Conservation (phyloP, 2,329 filamentous ascomycete genomes). For the Dactylellina parvicollis region DNA sequence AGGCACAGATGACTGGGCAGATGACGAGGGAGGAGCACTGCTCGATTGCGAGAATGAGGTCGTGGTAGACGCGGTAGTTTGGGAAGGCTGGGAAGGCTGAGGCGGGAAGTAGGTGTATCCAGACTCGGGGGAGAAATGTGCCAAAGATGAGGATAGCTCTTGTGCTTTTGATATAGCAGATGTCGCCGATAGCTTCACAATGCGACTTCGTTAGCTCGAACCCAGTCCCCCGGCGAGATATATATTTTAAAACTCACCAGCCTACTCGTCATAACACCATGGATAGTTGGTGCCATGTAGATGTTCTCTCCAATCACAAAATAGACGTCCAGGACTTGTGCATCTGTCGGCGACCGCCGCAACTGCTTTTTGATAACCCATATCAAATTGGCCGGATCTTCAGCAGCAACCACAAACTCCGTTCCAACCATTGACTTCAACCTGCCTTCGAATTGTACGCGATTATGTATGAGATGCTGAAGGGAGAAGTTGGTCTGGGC, state of each 20-base stretch:
- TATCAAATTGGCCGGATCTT: constrained; percentile 71
- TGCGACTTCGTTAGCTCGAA: constrained; percentile 19
- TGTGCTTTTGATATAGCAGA: constrained; percentile 59
- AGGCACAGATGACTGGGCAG: constrained; percentile 28
- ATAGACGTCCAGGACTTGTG: constrained; percentile 69
- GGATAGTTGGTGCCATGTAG: constrained; percentile 72
- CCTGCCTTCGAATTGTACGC: constrained; percentile 72
- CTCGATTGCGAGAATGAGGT: constrained; percentile 45
- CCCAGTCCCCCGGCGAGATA: constrained; percentile 39
- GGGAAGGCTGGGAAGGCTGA: constrained; percentile 38
- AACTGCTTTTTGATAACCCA: constrained; percentile 77
- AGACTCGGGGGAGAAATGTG: constrained; percentile 66
- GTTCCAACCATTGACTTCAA: constrained; percentile 73
- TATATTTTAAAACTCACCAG: constrained; percentile 63
- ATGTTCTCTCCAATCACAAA: constrained; percentile 74
- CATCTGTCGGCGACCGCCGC: constrained; percentile 61
- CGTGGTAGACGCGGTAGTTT: constrained; percentile 22
- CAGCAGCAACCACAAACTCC: constrained; percentile 74
- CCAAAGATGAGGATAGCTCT: constrained; percentile 56
- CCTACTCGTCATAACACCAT: constrained; percentile 69
- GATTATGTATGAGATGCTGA: constrained; percentile 69
- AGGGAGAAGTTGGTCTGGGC: constrained; percentile 71
- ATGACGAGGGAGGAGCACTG: constrained; percentile 31
- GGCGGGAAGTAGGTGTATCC: constrained; percentile 60
- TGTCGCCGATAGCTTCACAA: constrained; percentile 55